Percentiles rank a stretch among this genome's conserved stretches.
Conservation (phyloP, 2,329 filamentous ascomycete species). For the Trichoderma asperellum region DNA sequence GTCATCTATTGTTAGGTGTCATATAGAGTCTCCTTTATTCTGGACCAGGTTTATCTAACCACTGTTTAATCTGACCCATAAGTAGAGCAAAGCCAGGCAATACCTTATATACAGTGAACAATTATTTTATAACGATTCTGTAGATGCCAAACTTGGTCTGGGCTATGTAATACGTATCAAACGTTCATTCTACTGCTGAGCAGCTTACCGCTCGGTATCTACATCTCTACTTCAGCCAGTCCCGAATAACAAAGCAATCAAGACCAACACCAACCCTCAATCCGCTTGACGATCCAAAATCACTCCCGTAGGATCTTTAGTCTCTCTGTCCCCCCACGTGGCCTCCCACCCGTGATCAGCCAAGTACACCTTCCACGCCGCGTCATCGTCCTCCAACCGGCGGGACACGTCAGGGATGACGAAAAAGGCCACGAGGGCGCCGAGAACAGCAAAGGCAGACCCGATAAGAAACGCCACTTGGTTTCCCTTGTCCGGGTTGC, state of each 20-base stretch:
- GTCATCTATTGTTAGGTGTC: too few relatives aligned
- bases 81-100: too few relatives aligned
- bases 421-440: constrained; percentile 31
- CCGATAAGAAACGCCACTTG: constrained; percentile 57
- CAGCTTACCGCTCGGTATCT: background rate
- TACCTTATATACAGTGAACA: too few relatives aligned
- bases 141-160: too few relatives aligned
- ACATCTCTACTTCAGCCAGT: background rate
- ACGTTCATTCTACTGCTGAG: background rate
- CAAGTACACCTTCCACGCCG: constrained; percentile 39
- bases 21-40: too few relatives aligned
- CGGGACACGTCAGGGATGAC: constrained; percentile 37
- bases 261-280: background rate
- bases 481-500: constrained; percentile 48
- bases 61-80: too few relatives aligned
- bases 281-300: constrained; percentile 10
- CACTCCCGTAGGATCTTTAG: constrained; percentile 33
- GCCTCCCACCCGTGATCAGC: constrained; percentile 38
- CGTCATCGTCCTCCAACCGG: constrained; percentile 38
- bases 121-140: too few relatives aligned
- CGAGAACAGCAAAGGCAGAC: constrained; percentile 50
- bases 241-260: background rate
- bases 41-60: too few relatives aligned
- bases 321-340: constrained; percentile 38
- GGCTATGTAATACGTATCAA: background rate